Evolutionary conservation across 192 early-diverging fungal genomes (phyloP).

Genomic region (Backusella morwellensis): DNA sequence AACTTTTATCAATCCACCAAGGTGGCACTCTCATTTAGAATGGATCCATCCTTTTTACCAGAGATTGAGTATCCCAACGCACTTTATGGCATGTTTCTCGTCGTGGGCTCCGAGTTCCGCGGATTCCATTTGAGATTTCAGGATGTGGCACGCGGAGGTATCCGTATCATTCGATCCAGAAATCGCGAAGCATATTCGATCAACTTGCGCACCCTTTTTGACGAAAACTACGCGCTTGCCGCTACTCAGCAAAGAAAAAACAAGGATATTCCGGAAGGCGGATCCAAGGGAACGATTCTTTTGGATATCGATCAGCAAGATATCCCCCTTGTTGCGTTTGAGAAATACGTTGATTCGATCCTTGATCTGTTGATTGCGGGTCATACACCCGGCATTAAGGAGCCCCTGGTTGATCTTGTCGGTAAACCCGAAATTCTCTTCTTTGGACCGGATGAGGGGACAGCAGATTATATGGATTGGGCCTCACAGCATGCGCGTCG

Average conservation of each 20-base stretch:
- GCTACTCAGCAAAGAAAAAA: conserved; percentile 98
- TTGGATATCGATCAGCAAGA: conserved; percentile 93
- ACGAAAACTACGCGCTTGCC: conserved; percentile 98
- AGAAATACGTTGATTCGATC: conserved; percentile 97
- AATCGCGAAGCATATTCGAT: conserved; percentile 96
- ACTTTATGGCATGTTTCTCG: conserved; percentile 94
- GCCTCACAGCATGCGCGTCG: conserved; percentile 91
- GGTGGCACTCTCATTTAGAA: conserved; percentile 97
- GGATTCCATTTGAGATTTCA: conserved; percentile 98
- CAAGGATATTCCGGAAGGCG: conserved; percentile 99
- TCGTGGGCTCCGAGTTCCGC: conserved; percentile 97
- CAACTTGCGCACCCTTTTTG: conserved; percentile 94
- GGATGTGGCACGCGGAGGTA: conserved; percentile 98
- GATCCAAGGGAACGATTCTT: conserved; percentile 98
- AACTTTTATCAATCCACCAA: conserved; percentile 99
- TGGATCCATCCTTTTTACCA: conserved; percentile 91
- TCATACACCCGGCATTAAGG: conserved; percentile 96
- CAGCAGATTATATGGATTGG: conserved; percentile 99
- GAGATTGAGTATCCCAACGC: conserved; percentile 91
- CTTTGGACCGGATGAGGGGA: conserved; percentile 99
- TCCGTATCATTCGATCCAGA: conserved; percentile 96
- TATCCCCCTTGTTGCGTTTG: conserved; percentile 91
- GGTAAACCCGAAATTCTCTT: conserved; percentile 97
- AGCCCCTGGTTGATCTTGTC: conserved; percentile 88
- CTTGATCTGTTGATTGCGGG: conserved; percentile 91